Evolutionary conservation across 306 rosid genomes (phyloP).

Genomic region (Ammopiptanthus mongolicus): DNA sequence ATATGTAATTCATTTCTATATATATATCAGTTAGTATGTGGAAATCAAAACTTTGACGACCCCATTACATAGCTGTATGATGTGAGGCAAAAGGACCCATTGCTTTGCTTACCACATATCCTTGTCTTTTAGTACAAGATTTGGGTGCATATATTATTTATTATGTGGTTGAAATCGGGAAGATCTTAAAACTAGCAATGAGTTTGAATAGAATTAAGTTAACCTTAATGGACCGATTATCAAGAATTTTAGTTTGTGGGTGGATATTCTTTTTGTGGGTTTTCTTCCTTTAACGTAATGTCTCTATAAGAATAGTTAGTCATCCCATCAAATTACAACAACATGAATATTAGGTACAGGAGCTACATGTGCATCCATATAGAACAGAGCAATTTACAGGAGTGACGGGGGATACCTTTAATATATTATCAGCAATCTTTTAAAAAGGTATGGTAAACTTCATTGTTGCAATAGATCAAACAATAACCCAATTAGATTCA

Average conservation of each 20-base stretch:
- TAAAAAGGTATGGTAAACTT: background rate
- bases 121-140: constrained; percentile 28
- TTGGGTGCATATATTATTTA: constrained; percentile 6
- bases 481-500: constrained; percentile 1
- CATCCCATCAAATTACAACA: background rate
- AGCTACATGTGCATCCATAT: background rate
- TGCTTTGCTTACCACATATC: constrained; percentile 17
- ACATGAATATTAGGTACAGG: background rate
- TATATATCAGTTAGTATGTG: background rate
- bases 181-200: background rate
- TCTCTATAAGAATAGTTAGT: background rate
- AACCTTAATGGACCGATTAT: constrained; percentile 17
- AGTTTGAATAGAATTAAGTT: constrained; percentile 11
- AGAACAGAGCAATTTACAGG: background rate
- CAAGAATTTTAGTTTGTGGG: background rate
- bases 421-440: background rate
- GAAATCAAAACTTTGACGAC: constrained; percentile 36
- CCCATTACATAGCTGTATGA: constrained; percentile 59
- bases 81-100: constrained; percentile 45
- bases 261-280: background rate
- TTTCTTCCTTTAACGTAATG: background rate
- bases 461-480: background rate
- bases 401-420: background rate
- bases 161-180: constrained; percentile 34
- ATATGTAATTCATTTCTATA: background rate